Conservation (phyloP, 1,139 yeast species). For the Yamadazyma blattariae region DNA sequence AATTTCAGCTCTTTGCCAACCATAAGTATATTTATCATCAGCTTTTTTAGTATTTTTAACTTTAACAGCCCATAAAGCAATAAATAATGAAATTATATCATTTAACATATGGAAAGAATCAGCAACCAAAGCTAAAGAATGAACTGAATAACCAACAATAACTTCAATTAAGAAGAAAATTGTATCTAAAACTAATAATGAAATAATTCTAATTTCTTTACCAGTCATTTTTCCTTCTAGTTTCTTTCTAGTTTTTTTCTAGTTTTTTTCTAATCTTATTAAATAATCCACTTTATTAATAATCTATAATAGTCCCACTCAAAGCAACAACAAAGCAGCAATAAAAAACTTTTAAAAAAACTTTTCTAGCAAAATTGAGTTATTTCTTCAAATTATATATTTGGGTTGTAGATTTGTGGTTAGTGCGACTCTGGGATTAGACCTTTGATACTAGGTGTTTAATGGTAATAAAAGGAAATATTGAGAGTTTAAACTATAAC, state of each 20-base stretch:
- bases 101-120: conserved; percentile 98
- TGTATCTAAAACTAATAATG: conserved; percentile 75
- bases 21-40: conserved; percentile 87
- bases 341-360: too few species aligned
- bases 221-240: conserved; percentile 38
- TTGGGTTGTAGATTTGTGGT: too few species aligned
- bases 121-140: conserved; percentile 88
- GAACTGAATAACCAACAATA: conserved; percentile 81
- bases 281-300: neutral
- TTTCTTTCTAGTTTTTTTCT: neutral
- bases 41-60: conserved; percentile 83
- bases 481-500: too few species aligned
- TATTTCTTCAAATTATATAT: too few species aligned
- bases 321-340: too few species aligned
- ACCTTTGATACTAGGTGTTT: too few species aligned
- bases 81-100: conserved; percentile 84
- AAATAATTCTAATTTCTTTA: conserved; percentile 72
- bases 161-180: conserved; percentile 83
- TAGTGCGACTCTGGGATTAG: too few species aligned
- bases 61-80: conserved; percentile 95
- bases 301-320: too few species aligned
- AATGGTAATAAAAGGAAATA: too few species aligned
- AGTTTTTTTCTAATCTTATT: neutral
- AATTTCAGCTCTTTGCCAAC: conserved; percentile 96
- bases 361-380: too few species aligned